phyloP scores from a whole-genome alignment of 2,329 filamentous ascomycete genomes.

The Eurotiales sp. region DNA sequence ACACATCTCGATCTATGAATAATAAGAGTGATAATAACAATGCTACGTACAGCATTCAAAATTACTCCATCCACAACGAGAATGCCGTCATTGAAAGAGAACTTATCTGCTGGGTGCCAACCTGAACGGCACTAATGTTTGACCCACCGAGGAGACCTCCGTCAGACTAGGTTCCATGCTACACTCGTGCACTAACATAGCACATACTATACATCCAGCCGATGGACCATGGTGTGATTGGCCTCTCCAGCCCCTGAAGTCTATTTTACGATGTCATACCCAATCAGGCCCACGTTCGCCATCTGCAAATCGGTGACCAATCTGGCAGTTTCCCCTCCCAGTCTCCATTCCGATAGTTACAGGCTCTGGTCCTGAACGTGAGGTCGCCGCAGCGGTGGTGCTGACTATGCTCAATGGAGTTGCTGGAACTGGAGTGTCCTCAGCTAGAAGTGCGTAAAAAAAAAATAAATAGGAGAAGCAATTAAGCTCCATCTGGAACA shows the following conservation, averaged over 20 bases:
- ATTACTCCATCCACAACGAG: neutral
- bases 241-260: slow-evolving; percentile 9
- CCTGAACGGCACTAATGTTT: neutral
- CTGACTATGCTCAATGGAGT: neutral
- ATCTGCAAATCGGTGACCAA: neutral
- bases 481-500: slow-evolving; percentile 15
- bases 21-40: no score
- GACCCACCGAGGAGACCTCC: slow-evolving; percentile 4
- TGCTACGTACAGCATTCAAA: neutral
- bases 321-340: no score
- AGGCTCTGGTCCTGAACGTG: no score
- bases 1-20: neutral
- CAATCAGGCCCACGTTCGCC: neutral
- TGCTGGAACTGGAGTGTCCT: neutral
- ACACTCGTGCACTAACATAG: no score
- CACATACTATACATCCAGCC: no score
- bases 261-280: slow-evolving; percentile 4
- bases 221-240: slow-evolving; percentile 4
- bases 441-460: neutral
- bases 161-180: neutral
- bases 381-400: no score
- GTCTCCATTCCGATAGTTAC: no score
- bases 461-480: neutral
- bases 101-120: slow-evolving; percentile 1
- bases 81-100: slow-evolving; percentile 10